Evolutionary conservation across 805 yeast genomes (phyloP).

Genomic region (Komagataella ulmi): DNA sequence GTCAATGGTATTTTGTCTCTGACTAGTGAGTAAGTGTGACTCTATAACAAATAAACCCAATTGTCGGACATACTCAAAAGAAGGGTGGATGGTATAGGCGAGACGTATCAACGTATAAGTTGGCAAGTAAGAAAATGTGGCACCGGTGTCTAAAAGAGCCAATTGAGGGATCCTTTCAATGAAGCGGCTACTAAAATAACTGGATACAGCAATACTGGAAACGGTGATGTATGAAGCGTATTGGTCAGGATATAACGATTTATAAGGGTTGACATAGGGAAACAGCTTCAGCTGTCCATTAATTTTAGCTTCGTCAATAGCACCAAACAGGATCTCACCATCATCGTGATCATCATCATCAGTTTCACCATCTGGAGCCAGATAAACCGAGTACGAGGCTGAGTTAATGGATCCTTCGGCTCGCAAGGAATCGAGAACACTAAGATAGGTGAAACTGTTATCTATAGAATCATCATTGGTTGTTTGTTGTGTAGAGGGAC

Average conservation of each 20-base stretch:
- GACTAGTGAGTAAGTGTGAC: background rate
- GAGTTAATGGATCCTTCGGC: conserved; percentile 41
- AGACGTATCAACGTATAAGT: background rate
- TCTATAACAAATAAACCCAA: background rate
- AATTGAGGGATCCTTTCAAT: background rate
- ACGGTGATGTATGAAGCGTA: background rate
- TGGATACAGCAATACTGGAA: background rate
- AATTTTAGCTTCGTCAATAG: conserved; percentile 44
- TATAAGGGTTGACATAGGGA: background rate
- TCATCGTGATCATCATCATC: conserved; percentile 8
- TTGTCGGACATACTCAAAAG: background rate
- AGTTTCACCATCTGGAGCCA: conserved; percentile 24
- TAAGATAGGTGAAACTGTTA: conserved; percentile 33
- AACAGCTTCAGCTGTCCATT: background rate
- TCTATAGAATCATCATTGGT: conserved; percentile 18
- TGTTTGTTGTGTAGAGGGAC: conserved; percentile 54
- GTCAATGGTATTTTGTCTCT: background rate
- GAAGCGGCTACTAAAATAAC: background rate
- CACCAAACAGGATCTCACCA: conserved; percentile 60
- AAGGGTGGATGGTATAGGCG: background rate
- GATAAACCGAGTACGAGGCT: conserved; percentile 48
- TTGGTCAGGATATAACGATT: background rate
- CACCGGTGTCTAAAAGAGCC: conserved; percentile 2
- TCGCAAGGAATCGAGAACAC: conserved; percentile 52
- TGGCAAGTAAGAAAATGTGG: conserved; percentile 1